A percentile compares a stretch with the other conserved stretches of the same genome.
Conservation (phyloP, 805 yeast species). For the Saturnispora saitoi region DNA sequence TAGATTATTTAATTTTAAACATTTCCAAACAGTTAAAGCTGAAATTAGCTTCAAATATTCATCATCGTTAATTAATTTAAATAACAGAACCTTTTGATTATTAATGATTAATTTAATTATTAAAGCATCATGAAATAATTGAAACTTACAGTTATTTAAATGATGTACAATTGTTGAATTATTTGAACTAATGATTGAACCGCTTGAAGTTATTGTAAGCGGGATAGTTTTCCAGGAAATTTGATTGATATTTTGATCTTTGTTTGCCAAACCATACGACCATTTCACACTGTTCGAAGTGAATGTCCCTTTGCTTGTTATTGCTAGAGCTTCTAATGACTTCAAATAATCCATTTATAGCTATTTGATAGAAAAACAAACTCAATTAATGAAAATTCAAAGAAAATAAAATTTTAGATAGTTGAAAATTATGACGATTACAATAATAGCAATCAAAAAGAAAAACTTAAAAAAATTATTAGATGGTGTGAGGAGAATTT, state of each 20-base stretch:
- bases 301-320: constrained; percentile 6
- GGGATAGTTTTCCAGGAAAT: constrained; percentile 19
- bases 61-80: constrained; percentile 28
- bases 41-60: constrained; percentile 35
- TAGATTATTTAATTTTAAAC: constrained; percentile 37
- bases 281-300: constrained; percentile 5
- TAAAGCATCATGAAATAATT: constrained; percentile 20
- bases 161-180: constrained; percentile 18
- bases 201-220: constrained; percentile 20
- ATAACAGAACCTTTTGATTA: constrained; percentile 25
- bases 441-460: no score
- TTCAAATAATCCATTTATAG: constrained; percentile 1
- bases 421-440: no score
- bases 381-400: neutral
- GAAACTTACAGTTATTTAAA: constrained; percentile 26
- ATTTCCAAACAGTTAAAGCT: constrained; percentile 42
- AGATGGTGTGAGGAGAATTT: no score
- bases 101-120: constrained; percentile 36
- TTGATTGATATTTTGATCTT: constrained; percentile 1
- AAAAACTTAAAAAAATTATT: no score
- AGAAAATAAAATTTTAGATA: neutral
- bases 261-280: constrained; percentile 7
- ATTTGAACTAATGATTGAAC: constrained; percentile 20
- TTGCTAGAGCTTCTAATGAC: neutral
- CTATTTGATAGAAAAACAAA: neutral